Percentiles rank a stretch among this genome's conserved stretches.
Evolutionary conservation across 768 basidiomycete genomes (phyloP).

Genomic region (Tephrocybe sp.): DNA sequence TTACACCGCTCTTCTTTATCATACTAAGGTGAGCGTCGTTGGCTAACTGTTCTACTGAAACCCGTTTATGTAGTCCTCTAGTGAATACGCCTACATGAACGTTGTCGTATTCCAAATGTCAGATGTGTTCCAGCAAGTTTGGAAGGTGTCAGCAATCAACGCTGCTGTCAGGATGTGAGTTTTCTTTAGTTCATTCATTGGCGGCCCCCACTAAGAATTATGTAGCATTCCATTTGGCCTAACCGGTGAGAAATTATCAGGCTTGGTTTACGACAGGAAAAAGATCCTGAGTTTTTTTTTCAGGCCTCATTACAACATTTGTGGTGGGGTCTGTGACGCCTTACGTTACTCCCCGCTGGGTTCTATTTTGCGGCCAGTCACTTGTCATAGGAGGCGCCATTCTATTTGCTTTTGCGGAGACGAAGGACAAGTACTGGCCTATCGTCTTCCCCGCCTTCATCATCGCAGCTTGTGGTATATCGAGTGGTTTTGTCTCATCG

Average conservation of each 20-base stretch:
- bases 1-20: slow-evolving; percentile 36
- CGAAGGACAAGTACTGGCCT: slow-evolving; percentile 41
- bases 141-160: slow-evolving; percentile 34
- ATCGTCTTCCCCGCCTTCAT: slow-evolving; percentile 45
- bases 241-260: slow-evolving; percentile 10
- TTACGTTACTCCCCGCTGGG: slow-evolving; percentile 35
- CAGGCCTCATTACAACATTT: slow-evolving; percentile 29
- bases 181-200: too few species aligned
- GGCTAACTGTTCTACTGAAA: background rate
- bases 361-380: slow-evolving; percentile 39
- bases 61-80: too few species aligned
- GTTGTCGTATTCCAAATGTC: slow-evolving; percentile 35
- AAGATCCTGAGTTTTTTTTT: background rate
- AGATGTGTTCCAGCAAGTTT: slow-evolving; percentile 36
- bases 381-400: slow-evolving; percentile 34
- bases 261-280: background rate
- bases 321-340: slow-evolving; percentile 39
- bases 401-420: slow-evolving; percentile 38
- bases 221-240: slow-evolving; percentile 40
- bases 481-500: slow-evolving; percentile 43
- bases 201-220: too few species aligned
- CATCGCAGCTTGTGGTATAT: slow-evolving; percentile 39
- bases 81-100: slow-evolving; percentile 38
- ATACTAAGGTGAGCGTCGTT: background rate
- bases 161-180: slow-evolving; percentile 35